Conservation (phyloP, 139 green algal genomes). For the Closterium sp. region DNA sequence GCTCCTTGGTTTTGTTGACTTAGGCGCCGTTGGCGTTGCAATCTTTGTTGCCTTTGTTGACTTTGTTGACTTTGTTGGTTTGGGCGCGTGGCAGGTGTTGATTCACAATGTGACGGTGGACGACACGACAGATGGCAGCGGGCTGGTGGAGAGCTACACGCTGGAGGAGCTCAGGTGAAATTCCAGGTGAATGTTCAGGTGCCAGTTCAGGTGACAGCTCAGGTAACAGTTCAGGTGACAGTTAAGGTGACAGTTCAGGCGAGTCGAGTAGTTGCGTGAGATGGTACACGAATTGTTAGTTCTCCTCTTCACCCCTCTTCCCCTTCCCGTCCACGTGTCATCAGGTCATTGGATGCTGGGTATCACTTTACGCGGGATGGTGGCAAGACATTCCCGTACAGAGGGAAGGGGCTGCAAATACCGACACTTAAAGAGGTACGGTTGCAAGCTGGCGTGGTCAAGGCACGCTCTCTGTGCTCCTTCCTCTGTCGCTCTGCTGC, state of each 20-base stretch:
- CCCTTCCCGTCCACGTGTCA: neutral
- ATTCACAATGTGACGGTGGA: constrained; percentile 32
- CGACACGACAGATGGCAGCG: constrained; percentile 16
- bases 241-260: neutral
- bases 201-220: neutral
- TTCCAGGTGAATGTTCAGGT: neutral
- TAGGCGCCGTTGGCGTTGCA: no score
- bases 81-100: constrained; percentile 1
- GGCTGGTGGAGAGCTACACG: constrained; percentile 2
- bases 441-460: no score
- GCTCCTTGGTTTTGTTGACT: no score
- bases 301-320: no score
- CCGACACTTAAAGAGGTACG: constrained; percentile 27
- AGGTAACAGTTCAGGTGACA: neutral
- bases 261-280: no score
- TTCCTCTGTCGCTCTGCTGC: no score
- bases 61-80: neutral
- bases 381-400: constrained; percentile 15
- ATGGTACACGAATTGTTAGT: no score
- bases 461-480: no score
- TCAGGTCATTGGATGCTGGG: constrained; percentile 35
- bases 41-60: neutral
- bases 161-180: constrained; percentile 30
- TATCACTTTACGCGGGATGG: constrained; percentile 22
- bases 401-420: constrained; percentile 26